Evolutionary conservation across 345 rosid species (phyloP), one percentile per base, ranked within the genome.

Genomic region (Citrus cavaleriei): DNA sequence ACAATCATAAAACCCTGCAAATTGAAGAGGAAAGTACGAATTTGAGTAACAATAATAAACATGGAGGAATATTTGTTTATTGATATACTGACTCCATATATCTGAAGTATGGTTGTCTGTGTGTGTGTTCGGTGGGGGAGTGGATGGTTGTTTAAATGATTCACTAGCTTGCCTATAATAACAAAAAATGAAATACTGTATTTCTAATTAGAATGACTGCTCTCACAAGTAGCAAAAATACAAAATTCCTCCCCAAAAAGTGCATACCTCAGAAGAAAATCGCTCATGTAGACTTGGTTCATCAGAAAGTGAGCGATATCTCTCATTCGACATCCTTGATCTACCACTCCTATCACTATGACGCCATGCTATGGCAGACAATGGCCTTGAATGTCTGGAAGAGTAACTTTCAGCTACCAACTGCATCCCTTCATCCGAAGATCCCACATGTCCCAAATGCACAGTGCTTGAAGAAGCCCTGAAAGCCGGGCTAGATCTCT

Each of bases 281-380:
- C 87, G 88, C 62, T 87, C 90, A 55, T 85, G 91, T 66, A 86
- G 81, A 83, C 85, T 80, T 74, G 77, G 86, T 77, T 85, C 97
- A 86, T 85, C 85, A 40, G 89, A 80, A 68, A 87, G 81, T 58
- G 89, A 80, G 34, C 88, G 89, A 74, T 84, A 84, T 81, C 97
- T 84, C 75, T 95, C 97, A 76, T 86, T 74, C 9, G 90, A 84
- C 67, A 87, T 80, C 88, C 96, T 90, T 35, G 96, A 85, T 79
- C 95, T 90, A 82, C 92, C 90, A 46, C 81, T 79, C 82, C 91
- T 87, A 61, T 93, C 95, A 83, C 82, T 77, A 51, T 86, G 84
- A 65, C 85, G 90, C 97, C 95, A 89, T 59, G 91, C 83, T 73
- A 79, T 51, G 63, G 89, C 68, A 40, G 93, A 85, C 70, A 86